Conservation (phyloP, 176 grass and related monocot genomes). For the Pontederia crassipes region DNA sequence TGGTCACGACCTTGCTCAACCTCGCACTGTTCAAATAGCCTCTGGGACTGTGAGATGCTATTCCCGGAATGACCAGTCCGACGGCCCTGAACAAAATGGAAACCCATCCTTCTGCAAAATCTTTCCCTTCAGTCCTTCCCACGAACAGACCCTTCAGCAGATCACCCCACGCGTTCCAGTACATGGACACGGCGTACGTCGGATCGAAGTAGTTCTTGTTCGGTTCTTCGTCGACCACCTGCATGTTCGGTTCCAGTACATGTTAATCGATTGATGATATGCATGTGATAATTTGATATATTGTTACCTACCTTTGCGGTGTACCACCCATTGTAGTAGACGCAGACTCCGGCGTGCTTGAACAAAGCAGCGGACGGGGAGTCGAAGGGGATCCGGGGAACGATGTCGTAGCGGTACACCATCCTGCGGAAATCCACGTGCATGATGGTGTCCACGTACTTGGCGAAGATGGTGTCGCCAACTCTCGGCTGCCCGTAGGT, state of each 20-base stretch:
- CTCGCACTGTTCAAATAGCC: conserved; percentile 58
- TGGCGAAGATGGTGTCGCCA: conserved; percentile 36
- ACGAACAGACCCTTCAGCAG: conserved; percentile 45
- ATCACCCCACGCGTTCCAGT: conserved; percentile 34
- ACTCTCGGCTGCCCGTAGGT: conserved; percentile 80
- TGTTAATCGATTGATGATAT: not conserved
- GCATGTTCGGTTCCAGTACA: not conserved
- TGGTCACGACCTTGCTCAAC: conserved; percentile 19
- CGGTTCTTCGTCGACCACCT: conserved; percentile 38
- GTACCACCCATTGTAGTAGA: conserved; percentile 72
- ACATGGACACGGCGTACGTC: conserved; percentile 28
- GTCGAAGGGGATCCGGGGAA: conserved; percentile 62
- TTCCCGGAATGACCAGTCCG: conserved; percentile 34
- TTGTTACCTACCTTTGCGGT: conserved; percentile 7
- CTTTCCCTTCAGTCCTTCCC: conserved; percentile 29
- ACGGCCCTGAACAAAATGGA: conserved; percentile 36
- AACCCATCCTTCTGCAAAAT: conserved; percentile 42
- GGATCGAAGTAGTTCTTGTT: conserved; percentile 64
- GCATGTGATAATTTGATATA: not conserved
- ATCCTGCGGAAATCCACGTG: conserved; percentile 19
- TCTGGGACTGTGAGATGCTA: conserved; percentile 56
- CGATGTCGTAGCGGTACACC: conserved; percentile 77
- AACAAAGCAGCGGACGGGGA: conserved; percentile 19
- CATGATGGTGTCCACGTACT: conserved; percentile 8
- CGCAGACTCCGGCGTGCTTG: conserved; percentile 41